Conservation (phyloP, 441 rosid genomes). For the Gossypium schwendimanii region DNA sequence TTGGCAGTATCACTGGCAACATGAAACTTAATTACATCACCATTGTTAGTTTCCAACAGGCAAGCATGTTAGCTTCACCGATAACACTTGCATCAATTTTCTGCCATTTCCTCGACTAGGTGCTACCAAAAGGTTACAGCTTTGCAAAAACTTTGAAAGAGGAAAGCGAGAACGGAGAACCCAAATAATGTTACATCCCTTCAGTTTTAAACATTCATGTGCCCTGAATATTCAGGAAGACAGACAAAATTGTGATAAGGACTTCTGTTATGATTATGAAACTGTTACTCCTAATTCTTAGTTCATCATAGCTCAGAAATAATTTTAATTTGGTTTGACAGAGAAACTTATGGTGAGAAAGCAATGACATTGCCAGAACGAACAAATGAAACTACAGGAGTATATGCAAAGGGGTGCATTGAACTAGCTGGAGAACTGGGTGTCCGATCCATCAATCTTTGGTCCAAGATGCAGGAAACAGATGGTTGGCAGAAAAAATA, state of each 20-base stretch:
- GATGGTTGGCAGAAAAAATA: constrained; percentile 70
- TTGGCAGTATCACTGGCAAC: neutral
- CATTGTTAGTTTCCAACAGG: neutral
- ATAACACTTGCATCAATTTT: neutral
- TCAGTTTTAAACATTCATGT: neutral
- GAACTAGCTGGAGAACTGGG: constrained; percentile 62
- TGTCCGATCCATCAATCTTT: constrained; percentile 46
- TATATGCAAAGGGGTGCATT: constrained; percentile 60
- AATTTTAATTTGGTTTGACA: constrained; percentile 22
- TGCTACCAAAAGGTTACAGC: neutral
- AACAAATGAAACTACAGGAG: constrained; percentile 73
- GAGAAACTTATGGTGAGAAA: constrained; percentile 62
- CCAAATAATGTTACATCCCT: neutral
- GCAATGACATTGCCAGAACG: constrained; percentile 69
- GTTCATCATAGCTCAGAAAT: neutral
- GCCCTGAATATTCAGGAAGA: neutral
- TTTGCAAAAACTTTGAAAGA: neutral
- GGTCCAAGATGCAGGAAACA: constrained; percentile 88
- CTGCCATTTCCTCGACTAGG: neutral
- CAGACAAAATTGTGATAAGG: neutral
- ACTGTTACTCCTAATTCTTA: neutral
- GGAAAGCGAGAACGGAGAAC: neutral
- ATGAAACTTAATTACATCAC: neutral
- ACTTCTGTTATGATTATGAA: neutral
- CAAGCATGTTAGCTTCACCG: neutral